Base-by-base conservation (phyloP, 441 rosid species). In the Bocquillonia castaneifolia region DNA sequence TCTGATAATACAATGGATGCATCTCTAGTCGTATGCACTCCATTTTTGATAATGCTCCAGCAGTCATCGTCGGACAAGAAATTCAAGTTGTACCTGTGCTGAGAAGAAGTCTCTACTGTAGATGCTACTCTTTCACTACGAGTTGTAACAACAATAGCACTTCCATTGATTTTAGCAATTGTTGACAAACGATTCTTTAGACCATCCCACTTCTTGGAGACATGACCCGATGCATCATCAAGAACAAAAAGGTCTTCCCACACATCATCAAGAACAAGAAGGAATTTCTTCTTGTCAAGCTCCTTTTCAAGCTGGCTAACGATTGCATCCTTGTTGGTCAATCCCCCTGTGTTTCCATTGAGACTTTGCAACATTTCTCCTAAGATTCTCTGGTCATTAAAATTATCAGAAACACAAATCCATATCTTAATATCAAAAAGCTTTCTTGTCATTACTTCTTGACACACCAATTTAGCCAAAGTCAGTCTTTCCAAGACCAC, bases 401-500 rank as follows among this genome's bases (percentile, higher is more conserved):
- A 64, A 2, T 32, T 32, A 1, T n/a, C 48, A 15, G 77, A 62
- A 36, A 68, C 63, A 36, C 55, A 42, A 20, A 68, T 63, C 79
- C 72, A 75, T 2, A 58, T 58, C 37, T 25, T 66, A 13, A 3
- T 1, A n/a, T 61, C 70, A 53, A 72, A 69, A 39, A 40, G 63
- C 0, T 31, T 51, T 36, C 23, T 25, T 0, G 48, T 62, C 36
- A 0, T 57, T 0, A 22, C 59, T 23, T 70, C 66, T 44, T 79
- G 65, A 57, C 54, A 79, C 0, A 64, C 70, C 3, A 36, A 28
- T 40, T 79, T 68, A 25, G 81, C 78, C 5, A 74, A 45, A n/a
- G 78, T n/a, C 54, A 0, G 81, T 78, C 50, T 78, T 78, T 10
- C 81, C 78, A 0, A 74, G n/a, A 15, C 78, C 76, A 0, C 66